Percentiles rank a stretch among this genome's conserved stretches.
phyloP scores from a whole-genome alignment of 495 filamentous ascomycete species.

The Melanomma pulvis-pyrius region DNA sequence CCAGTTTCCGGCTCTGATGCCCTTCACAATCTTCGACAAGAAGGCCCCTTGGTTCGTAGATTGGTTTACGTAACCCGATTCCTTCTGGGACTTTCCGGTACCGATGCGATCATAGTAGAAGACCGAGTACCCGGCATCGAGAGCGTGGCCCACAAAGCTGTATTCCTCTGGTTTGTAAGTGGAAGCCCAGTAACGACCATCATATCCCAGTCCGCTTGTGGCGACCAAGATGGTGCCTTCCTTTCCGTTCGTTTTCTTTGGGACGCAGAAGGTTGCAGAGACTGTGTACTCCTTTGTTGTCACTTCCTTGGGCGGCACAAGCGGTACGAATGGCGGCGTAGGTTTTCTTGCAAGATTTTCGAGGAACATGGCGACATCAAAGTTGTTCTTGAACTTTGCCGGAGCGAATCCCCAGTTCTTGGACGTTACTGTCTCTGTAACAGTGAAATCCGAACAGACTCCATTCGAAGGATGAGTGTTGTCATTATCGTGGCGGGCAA shows the following conservation, averaged over 20 bases:
- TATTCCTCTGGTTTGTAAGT: slow-evolving; percentile 26
- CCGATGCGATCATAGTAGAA: slow-evolving; percentile 41
- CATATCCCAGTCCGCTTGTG: slow-evolving; percentile 35
- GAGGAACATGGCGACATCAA: slow-evolving; percentile 24
- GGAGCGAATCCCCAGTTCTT: slow-evolving; percentile 1
- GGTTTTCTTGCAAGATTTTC: slow-evolving; percentile 11
- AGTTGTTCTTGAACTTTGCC: slow-evolving; percentile 29
- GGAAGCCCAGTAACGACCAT: slow-evolving; percentile 36
- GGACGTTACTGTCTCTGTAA: slow-evolving; percentile 14
- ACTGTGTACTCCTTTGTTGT: slow-evolving; percentile 21
- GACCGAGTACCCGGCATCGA: slow-evolving; percentile 35
- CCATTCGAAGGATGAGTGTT: slow-evolving; percentile 25
- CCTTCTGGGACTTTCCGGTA: slow-evolving; percentile 25
- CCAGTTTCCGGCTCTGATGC: slow-evolving; percentile 21
- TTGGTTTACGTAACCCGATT: slow-evolving; percentile 33
- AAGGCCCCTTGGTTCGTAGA: slow-evolving; percentile 13
- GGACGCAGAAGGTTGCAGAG: slow-evolving; percentile 30
- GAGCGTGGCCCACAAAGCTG: slow-evolving; percentile 30
- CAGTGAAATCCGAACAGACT: slow-evolving; percentile 26
- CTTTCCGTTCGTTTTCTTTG: slow-evolving; percentile 19
- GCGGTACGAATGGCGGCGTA: slow-evolving; percentile 4
- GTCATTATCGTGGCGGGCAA: neutral
- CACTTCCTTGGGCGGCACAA: slow-evolving; percentile 14
- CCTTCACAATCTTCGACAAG: slow-evolving; percentile 8
- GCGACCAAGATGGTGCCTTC: slow-evolving; percentile 33